Conservation (phyloP, 371 early-diverging fungal genomes). For the Blastocladiella emersonii region DNA sequence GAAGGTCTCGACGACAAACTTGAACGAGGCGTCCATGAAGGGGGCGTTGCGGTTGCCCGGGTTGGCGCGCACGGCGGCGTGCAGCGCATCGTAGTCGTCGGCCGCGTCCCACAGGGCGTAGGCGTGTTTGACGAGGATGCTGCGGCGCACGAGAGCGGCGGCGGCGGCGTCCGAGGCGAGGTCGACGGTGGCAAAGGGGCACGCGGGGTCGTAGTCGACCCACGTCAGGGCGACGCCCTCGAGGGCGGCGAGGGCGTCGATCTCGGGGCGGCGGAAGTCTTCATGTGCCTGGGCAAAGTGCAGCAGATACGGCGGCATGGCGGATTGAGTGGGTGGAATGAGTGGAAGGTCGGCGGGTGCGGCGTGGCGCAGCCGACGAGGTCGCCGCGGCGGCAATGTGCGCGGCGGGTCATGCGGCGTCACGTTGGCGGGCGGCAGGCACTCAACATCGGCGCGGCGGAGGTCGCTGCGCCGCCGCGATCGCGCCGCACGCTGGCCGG, state of each 20-base stretch:
- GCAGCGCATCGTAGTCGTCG: conserved; percentile 42
- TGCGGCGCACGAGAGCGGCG: conserved; percentile 54
- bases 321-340: no score
- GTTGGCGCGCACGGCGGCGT: conserved; percentile 36
- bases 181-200: conserved; percentile 63
- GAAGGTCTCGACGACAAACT: conserved; percentile 65
- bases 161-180: conserved; percentile 57
- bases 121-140: conserved; percentile 71
- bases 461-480: no score
- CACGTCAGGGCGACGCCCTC: conserved; percentile 43
- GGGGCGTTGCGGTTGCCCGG: conserved; percentile 43
- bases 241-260: conserved; percentile 59
- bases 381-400: no score
- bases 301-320: conserved; percentile 26
- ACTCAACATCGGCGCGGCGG: no score
- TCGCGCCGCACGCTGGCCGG: no score
- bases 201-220: conserved; percentile 39
- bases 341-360: no score
- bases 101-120: conserved; percentile 65
- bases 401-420: no score
- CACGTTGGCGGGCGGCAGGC: no score
- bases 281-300: conserved; percentile 41
- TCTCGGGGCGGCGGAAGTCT: conserved; percentile 64
- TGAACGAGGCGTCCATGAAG: conserved; percentile 54
- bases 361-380: no score